Base-by-base conservation (phyloP, 345 rosid species). In the Pugionium cornutum region DNA sequence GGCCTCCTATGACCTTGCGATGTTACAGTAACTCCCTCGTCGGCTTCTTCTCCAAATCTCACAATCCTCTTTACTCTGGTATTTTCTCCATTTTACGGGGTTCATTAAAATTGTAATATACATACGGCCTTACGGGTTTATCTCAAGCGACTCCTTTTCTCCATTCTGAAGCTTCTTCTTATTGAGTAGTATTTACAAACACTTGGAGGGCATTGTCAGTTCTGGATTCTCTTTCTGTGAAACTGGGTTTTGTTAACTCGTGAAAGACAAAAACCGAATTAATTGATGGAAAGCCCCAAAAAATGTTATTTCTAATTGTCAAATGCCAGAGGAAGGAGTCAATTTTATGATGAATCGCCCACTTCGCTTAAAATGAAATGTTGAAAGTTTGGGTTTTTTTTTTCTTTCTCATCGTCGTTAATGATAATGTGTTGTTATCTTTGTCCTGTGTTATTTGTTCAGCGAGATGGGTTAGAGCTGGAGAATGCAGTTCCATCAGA, bases 391-490 rank as follows among this genome's bases (percentile, higher is more conserved):
- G 36, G 11, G 8, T 10, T 54, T 70, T 53, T 44, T 47, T 43
- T 62, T 7, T 44, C 11, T 51, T 64, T 6, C 10, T n/a, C 45
- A 26, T n/a, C 34, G 25, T 67, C 45, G 50, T 26, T 31, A 28
- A 40, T 56, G 9, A 28, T 53, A 9, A 11, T 47, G 18, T 39
- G 1, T 36, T 44, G 26, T 75, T 9, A 64, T 70, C 1, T 27
- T 68, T 68, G 31, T 1, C 11, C 48, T 60, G 28, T 45, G 49
- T 39, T 31, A 27, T 46, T 8, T 58, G 59, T 53, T 28, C 74
- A 86, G 95, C 58, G 64, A 77, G 76, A 71, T 74, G 72, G 84
- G 74, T 77, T 33, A 62, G 55, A 66, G 59, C 71, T 2, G 73
- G 80, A 29, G 73, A 42, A 18, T 51, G 57, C 61, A 72, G 9